Conservation (phyloP, 805 yeast species). For the Phaffomyces opuntiae region DNA sequence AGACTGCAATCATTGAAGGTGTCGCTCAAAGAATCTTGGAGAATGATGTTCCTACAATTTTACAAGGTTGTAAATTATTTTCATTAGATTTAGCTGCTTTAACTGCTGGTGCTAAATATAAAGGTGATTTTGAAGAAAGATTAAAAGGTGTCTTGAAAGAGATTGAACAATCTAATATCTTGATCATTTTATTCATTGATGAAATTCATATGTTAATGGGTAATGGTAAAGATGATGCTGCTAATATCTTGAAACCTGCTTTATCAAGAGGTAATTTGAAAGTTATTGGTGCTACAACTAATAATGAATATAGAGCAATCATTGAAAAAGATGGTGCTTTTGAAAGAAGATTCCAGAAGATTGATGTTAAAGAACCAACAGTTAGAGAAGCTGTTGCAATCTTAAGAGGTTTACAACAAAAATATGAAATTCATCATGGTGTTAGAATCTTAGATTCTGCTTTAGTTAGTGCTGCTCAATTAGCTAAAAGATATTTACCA, state of each 20-base stretch:
- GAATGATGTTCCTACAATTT: conserved; percentile 86
- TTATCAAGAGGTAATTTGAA: conserved; percentile 93
- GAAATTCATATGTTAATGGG: conserved; percentile 99
- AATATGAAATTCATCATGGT: conserved; percentile 96
- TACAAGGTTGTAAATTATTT: conserved; percentile 73
- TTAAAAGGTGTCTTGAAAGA: conserved; percentile 94
- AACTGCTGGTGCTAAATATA: conserved; percentile 97
- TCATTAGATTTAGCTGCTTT: conserved; percentile 93
- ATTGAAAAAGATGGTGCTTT: conserved; percentile 97
- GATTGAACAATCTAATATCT: conserved; percentile 76
- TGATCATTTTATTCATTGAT: conserved; percentile 89
- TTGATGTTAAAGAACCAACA: conserved; percentile 93
- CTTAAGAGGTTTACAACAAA: conserved; percentile 90
- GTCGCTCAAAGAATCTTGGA: conserved; percentile 96
- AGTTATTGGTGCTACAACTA: conserved; percentile 97
- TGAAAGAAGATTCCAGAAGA: conserved; percentile 96
- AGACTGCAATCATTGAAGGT: conserved; percentile 96
- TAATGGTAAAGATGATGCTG: conserved; percentile 95
- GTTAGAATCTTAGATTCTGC: conserved; percentile 94
- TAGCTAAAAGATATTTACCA: conserved; percentile 90
- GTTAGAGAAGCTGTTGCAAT: conserved; percentile 91
- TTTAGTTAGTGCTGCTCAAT: conserved; percentile 85
- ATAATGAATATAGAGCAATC: conserved; percentile 86
- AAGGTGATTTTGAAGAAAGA: conserved; percentile 98
- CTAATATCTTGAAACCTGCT: conserved; percentile 94